A percentile compares a stretch with the other conserved stretches of the same genome.
These are phyloP conservation scores for Phytophthora crassamura DNA, from an alignment of 352 stramenopile species.

Conservation along the genomic window DNA sequence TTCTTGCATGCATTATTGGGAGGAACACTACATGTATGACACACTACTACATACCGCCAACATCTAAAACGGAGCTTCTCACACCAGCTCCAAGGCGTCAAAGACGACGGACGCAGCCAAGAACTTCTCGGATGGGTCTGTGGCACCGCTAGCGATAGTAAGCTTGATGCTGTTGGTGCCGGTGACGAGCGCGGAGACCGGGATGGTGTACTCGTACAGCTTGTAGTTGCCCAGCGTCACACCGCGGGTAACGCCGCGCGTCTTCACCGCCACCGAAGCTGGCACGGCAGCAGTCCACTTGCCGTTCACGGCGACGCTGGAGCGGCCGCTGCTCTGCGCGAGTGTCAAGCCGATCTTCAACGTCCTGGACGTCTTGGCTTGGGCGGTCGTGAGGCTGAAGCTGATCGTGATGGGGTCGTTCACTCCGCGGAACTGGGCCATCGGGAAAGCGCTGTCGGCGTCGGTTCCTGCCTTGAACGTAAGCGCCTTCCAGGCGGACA, in stretches of 20 bases:
- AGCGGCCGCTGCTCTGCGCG: conserved; percentile 38
- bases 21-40: too few species aligned
- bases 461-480: conserved; percentile 37
- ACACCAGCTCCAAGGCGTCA: conserved; percentile 56
- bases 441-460: conserved; percentile 39
- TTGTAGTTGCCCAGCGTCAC: conserved; percentile 57
- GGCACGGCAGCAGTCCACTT: conserved; percentile 34
- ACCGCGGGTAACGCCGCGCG: conserved; percentile 54
- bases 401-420: conserved; percentile 26
- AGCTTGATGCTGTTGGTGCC: conserved; percentile 49
- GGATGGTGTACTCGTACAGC: conserved; percentile 58
- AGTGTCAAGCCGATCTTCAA: conserved; percentile 54
- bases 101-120: conserved; percentile 53
- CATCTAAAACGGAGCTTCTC: background rate
- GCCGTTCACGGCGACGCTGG: conserved; percentile 43
- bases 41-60: too few species aligned
- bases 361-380: conserved; percentile 33
- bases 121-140: conserved; percentile 48
- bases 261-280: conserved; percentile 46
- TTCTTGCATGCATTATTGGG: too few species aligned
- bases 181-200: conserved; percentile 38
- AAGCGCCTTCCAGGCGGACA: conserved; percentile 32
- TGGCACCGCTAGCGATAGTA: conserved; percentile 50
- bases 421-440: conserved; percentile 51
- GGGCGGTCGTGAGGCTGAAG: conserved; percentile 27